These are phyloP conservation scores for Medicago ruthenica DNA, from an alignment of 306 rosid species.

Conservation along the genomic window DNA sequence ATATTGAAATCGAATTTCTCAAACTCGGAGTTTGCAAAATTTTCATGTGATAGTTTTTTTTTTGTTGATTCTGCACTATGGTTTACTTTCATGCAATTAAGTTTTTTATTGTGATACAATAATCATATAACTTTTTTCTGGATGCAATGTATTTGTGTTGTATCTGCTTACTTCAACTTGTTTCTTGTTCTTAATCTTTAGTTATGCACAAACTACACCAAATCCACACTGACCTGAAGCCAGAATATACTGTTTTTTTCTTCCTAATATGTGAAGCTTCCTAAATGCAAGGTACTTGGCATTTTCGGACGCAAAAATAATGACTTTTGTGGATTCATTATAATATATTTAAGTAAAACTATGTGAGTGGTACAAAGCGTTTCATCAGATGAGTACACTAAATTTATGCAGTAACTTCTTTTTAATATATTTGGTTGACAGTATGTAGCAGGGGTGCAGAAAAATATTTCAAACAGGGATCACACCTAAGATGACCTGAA, in stretches of 20 bases:
- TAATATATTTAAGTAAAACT: slow-evolving; percentile 43
- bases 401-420: neutral
- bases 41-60: neutral
- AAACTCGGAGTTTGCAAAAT: neutral
- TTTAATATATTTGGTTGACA: slow-evolving; percentile 13
- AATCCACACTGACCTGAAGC: slow-evolving; percentile 95
- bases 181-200: slow-evolving; percentile 56
- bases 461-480: slow-evolving; percentile 71
- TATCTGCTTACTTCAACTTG: slow-evolving; percentile 35
- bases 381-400: slow-evolving; percentile 59
- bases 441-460: slow-evolving; percentile 71
- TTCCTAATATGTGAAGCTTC: slow-evolving; percentile 79
- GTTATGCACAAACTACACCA: slow-evolving; percentile 85
- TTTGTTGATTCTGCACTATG: neutral
- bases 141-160: slow-evolving; percentile 45
- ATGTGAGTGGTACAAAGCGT: slow-evolving; percentile 73
- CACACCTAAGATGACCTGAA: slow-evolving; percentile 77
- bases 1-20: neutral
- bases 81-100: too few relatives aligned
- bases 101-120: neutral
- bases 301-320: slow-evolving; percentile 38
- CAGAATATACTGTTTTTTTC: slow-evolving; percentile 96
- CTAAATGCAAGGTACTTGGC: slow-evolving; percentile 73
- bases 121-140: slow-evolving; percentile 13
- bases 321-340: slow-evolving; percentile 40